Percentiles rank a stretch among this genome's conserved stretches.
phyloP scores from a whole-genome alignment of 2,329 filamentous ascomycete species.

The Ophiostoma angusticollis region DNA sequence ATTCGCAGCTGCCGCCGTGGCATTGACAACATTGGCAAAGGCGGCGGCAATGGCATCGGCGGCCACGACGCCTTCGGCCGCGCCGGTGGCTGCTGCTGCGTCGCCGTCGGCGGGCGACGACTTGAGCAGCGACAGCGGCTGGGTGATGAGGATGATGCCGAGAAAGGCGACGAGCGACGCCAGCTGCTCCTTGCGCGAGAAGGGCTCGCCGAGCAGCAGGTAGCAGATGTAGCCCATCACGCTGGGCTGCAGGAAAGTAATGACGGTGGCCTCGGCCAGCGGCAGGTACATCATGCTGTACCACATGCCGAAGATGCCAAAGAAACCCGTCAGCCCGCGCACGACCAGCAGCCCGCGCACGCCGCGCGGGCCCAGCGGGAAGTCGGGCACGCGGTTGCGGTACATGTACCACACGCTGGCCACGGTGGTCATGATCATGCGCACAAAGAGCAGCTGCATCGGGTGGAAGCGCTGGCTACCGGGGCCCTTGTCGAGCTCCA shows the following conservation, averaged over 20 bases:
- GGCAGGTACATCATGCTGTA: constrained; percentile 59
- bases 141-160: constrained; percentile 74
- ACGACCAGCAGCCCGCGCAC: constrained; percentile 53
- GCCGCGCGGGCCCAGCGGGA: constrained; percentile 54
- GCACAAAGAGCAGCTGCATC: constrained; percentile 69
- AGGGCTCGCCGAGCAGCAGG: constrained; percentile 60
- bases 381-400: constrained; percentile 51
- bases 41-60: not conserved
- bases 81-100: not conserved
- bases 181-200: constrained; percentile 63
- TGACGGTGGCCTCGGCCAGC: constrained; percentile 75
- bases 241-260: constrained; percentile 74
- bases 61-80: not conserved
- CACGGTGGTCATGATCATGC: constrained; percentile 62
- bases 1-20: not conserved
- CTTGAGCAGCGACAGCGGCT: constrained; percentile 35
- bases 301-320: constrained; percentile 70
- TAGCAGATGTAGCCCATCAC: constrained; percentile 72
- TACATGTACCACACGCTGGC: constrained; percentile 63
- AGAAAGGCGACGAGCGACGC: constrained; percentile 62
- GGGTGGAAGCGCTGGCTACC: constrained; percentile 66
- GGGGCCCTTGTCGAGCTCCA: constrained; percentile 55
- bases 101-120: not conserved
- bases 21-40: not conserved
- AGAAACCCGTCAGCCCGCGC: constrained; percentile 22